Base-by-base conservation (phyloP, 768 basidiomycete species). In the Coprinopsis sp. region DNA sequence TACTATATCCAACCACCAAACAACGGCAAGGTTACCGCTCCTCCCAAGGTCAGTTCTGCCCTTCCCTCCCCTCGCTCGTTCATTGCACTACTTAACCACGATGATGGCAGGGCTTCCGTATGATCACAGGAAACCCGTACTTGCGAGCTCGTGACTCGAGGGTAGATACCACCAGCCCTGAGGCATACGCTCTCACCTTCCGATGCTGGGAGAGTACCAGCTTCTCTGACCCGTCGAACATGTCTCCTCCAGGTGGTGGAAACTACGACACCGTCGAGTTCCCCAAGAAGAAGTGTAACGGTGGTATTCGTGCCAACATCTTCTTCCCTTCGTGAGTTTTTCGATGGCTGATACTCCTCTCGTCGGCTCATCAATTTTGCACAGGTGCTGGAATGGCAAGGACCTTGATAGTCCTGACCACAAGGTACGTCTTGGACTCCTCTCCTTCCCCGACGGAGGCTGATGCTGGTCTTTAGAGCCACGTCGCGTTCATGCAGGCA, bases 311-410 rank as follows among this genome's bases (percentile, higher is more conserved):
- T 6, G 22, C 39, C 30, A 49, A 49, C n/a, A 49, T 49, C 19
- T 49, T 49, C 47, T 49, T 49, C 47, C 47, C 47, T 24, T 42
- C 47, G 47, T 49, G 30, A 3, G 47, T 42, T 4, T 21, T 8
- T 11, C 5, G 24, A 6, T 18, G 6, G 6, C 6, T 10, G 8
- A 10, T 18, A 42, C n/a, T 30, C 4, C 4, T 16, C 40, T 7
- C 40, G 27, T 8, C 6, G 27, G 13, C 4, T 19, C 24, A 4
- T 4, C 27, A 29, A 12, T 4, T 28, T 19, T 11, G 16, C 19
- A 11, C 40, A 42, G 40, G 18, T 42, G 40, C 40, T 42, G 40
- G 40, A 28, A 42, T 30, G 40, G 40, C 4, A 42, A 42, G 40
- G 30, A 30, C 27, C 24, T 28, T 18, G 40, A 42, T 19, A 7